These are phyloP conservation scores for Podila epicladia DNA, from an alignment of 192 early-diverging fungal species.

Conservation along the genomic window DNA sequence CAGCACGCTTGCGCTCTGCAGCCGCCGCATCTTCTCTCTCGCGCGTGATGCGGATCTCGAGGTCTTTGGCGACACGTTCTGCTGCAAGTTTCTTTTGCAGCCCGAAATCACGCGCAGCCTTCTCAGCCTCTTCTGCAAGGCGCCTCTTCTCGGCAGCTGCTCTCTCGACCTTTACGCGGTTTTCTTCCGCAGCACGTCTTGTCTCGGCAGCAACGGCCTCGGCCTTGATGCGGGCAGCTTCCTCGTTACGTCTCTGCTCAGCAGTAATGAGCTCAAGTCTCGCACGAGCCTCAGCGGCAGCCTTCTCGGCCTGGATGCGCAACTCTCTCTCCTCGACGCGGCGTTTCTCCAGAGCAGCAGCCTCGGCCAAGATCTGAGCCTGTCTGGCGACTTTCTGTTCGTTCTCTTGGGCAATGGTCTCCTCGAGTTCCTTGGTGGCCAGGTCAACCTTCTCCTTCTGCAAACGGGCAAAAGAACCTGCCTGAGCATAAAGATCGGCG, in stretches of 20 bases:
- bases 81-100: conserved; percentile 8
- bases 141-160: background rate
- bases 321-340: background rate
- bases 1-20: conserved; percentile 5
- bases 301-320: conserved; percentile 5
- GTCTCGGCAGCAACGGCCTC: conserved; percentile 5
- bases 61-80: conserved; percentile 12
- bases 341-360: background rate
- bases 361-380: background rate
- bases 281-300: conserved; percentile 3
- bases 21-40: conserved; percentile 13
- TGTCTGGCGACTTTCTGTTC: background rate
- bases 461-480: background rate
- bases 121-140: background rate
- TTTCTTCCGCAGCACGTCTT: background rate
- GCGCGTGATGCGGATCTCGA: conserved; percentile 14
- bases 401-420: conserved; percentile 2
- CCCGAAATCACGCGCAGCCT: background rate
- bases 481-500: background rate
- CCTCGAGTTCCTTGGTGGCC: background rate
- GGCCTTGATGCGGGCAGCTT: background rate
- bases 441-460: conserved; percentile 7
- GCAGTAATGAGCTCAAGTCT: background rate
- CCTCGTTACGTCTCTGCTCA: conserved; percentile 1
- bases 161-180: background rate